A percentile compares a stretch with the other conserved stretches of the same genome.
These are phyloP conservation scores for Gracilaria caudata DNA, from an alignment of 23 red algal genomes.

Conservation along the genomic window DNA sequence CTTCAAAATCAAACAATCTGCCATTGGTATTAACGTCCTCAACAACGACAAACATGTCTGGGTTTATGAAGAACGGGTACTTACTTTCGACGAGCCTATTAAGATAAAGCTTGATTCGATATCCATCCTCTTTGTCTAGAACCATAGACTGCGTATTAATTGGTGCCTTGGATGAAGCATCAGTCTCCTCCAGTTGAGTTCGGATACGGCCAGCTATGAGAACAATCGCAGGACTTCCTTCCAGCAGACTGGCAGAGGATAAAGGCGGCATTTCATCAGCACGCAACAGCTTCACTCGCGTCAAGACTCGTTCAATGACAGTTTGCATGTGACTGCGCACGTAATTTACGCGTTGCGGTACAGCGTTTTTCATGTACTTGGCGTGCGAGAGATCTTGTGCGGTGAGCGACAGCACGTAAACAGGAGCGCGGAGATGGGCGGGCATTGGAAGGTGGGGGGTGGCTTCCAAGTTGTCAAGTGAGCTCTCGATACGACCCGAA, in stretches of 20 bases:
- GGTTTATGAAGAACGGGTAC: constrained; percentile 44
- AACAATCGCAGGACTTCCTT: background rate
- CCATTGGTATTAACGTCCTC: constrained; percentile 74
- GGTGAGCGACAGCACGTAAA: background rate
- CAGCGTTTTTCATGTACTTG: constrained; percentile 46
- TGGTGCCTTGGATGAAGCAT: background rate
- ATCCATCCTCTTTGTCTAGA: constrained; percentile 59
- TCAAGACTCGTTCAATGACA: background rate
- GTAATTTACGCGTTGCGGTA: constrained; percentile 5
- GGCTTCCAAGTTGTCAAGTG: background rate
- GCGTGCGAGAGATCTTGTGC: background rate
- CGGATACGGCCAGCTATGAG: constrained; percentile 37
- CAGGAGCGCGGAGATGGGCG: background rate
- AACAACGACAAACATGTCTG: constrained; percentile 60
- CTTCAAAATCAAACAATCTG: constrained; percentile 43
- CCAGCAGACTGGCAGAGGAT: background rate
- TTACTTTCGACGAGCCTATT: constrained; percentile 2
- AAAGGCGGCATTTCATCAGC: constrained; percentile 18
- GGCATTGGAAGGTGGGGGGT: background rate
- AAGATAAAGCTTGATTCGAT: constrained; percentile 50
- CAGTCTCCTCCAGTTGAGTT: constrained; percentile 40
- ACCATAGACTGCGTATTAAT: constrained; percentile 54
- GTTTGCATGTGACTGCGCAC: constrained; percentile 10
- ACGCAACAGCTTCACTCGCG: background rate
- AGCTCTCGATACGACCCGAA: constrained; percentile 50